Evolutionary conservation across 2,329 filamentous ascomycete genomes (phyloP).

Genomic region (Fusarium hainanense): DNA sequence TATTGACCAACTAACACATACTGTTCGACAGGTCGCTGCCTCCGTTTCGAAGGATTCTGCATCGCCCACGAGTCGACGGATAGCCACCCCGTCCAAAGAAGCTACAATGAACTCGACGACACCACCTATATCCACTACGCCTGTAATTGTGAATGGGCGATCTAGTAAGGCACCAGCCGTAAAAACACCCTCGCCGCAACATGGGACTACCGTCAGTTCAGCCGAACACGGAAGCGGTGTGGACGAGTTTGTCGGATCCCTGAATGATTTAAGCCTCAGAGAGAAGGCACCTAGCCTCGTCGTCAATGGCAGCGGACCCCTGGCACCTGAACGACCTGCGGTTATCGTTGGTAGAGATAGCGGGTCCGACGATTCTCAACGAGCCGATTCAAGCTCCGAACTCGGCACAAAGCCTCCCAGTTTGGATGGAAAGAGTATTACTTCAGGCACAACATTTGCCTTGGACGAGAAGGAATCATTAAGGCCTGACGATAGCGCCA

Average conservation of each 20-base stretch:
- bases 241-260: conserved; percentile 45
- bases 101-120: conserved; percentile 33
- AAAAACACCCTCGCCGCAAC: conserved; percentile 36
- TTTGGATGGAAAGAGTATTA: conserved; percentile 92
- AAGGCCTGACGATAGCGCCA: conserved; percentile 94
- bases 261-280: conserved; percentile 48
- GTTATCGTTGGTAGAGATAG: conserved; percentile 55
- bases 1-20: conserved; percentile 36
- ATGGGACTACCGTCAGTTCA: conserved; percentile 21
- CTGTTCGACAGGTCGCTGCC: conserved; percentile 59
- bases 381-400: conserved; percentile 72
- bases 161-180: conserved; percentile 32
- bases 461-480: conserved; percentile 96
- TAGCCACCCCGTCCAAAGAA: conserved; percentile 44
- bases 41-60: conserved; percentile 51
- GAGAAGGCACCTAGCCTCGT: conserved; percentile 55
- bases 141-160: conserved; percentile 46
- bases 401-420: conserved; percentile 85
- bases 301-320: conserved; percentile 61
- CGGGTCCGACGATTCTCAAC: conserved; percentile 67
- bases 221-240: conserved; percentile 36
- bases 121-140: conserved; percentile 26
- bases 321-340: conserved; percentile 52
- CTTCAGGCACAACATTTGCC: conserved; percentile 94
- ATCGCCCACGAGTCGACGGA: conserved; percentile 47